These are phyloP conservation scores for Cardamine chenopodiifolia DNA, from an alignment of 345 rosid species.

Conservation along the genomic window DNA sequence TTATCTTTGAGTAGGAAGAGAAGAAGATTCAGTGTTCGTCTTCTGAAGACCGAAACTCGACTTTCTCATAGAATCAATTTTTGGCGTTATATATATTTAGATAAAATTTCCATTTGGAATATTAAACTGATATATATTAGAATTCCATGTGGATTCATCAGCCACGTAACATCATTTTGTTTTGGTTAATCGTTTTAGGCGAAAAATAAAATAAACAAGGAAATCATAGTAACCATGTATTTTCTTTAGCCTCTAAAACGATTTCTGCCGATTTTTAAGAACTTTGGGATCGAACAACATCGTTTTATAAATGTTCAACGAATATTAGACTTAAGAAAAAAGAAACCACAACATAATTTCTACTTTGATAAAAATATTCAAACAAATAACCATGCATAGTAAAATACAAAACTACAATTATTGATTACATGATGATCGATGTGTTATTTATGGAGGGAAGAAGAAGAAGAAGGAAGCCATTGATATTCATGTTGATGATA, in stretches of 20 bases:
- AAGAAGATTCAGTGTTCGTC: slow-evolving; percentile 18
- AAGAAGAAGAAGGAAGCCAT: slow-evolving; percentile 50
- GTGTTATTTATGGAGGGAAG: slow-evolving; percentile 32
- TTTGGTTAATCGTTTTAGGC: background rate
- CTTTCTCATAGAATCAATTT: background rate
- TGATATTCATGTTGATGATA: slow-evolving; percentile 57
- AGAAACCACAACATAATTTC: slow-evolving; percentile 12
- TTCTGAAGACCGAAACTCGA: background rate
- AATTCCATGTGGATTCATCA: background rate
- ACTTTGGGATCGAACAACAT: slow-evolving; percentile 16
- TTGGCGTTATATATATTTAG: background rate
- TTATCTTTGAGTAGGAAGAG: slow-evolving; percentile 36
- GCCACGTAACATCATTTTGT: slow-evolving; percentile 15
- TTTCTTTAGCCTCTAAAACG: background rate
- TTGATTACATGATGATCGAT: slow-evolving; percentile 26
- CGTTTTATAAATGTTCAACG: slow-evolving; percentile 5
- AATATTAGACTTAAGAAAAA: background rate
- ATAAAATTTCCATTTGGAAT: background rate
- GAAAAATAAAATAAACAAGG: background rate
- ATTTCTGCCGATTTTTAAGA: background rate
- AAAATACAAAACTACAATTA: slow-evolving; percentile 13
- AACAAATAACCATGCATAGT: slow-evolving; percentile 20
- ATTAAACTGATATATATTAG: no score
- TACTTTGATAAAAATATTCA: slow-evolving; percentile 3
- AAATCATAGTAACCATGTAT: background rate